Conservation (phyloP, 495 filamentous ascomycete species). For the Podospora anserina region DNA sequence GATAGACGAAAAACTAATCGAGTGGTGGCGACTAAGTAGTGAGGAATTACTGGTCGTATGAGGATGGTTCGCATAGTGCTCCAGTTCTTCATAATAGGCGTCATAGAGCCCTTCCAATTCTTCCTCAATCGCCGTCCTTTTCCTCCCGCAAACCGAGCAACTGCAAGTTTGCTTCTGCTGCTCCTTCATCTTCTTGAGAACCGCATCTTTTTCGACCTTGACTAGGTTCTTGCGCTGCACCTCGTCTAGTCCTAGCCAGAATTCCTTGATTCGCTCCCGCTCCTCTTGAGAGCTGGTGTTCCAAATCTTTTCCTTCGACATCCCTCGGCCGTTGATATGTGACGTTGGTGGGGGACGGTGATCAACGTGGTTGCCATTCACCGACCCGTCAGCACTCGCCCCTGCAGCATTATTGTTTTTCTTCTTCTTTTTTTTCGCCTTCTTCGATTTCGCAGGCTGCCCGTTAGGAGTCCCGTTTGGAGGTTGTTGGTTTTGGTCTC, state of each 20-base stretch:
- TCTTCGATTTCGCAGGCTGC: constrained; percentile 44
- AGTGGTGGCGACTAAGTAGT: constrained; percentile 62
- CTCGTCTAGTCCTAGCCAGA: constrained; percentile 96
- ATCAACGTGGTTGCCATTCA: constrained; percentile 18
- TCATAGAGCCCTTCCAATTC: constrained; percentile 98
- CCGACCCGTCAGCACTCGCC: constrained; percentile 14
- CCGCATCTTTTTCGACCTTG: constrained; percentile 97
- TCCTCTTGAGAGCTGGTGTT: constrained; percentile 92
- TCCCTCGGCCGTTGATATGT: constrained; percentile 39
- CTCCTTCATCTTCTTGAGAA: constrained; percentile 99
- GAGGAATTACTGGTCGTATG: constrained; percentile 58
- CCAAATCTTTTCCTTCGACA: constrained; percentile 86
- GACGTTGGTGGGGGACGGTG: constrained; percentile 19
- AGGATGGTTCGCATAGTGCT: constrained; percentile 92
- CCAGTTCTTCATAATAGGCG: constrained; percentile 97
- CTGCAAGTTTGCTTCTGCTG: constrained; percentile 99
- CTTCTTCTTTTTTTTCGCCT: constrained; percentile 65
- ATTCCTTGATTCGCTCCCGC: constrained; percentile 93
- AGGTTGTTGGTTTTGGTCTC: constrained; percentile 8
- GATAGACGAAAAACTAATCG: constrained; percentile 40
- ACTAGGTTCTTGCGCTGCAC: constrained; percentile 90
- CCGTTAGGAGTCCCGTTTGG: constrained; percentile 16
- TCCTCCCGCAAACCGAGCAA: constrained; percentile 94
- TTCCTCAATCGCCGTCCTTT: constrained; percentile 96
- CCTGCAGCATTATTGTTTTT: constrained; percentile 24